Base-by-base conservation (phyloP, 805 yeast genomes). In the Ogataea corticis region DNA sequence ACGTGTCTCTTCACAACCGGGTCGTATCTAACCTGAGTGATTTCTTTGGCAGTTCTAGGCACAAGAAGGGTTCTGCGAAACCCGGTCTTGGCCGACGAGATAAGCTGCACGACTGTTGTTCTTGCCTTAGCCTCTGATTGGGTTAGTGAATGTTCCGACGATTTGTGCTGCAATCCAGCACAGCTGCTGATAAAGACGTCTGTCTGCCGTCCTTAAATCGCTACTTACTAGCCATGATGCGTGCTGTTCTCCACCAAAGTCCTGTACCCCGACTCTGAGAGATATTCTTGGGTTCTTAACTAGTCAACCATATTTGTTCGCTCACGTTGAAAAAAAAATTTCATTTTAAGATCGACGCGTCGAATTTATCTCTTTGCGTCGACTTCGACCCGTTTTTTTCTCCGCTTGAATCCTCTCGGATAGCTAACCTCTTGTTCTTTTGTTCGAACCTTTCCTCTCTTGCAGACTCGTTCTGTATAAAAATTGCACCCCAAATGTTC, bases 81-180 rank as follows among this genome's bases (percentile, higher is more conserved):
- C 1, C 98, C 98, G 1, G 98, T 91, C 56, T 85, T 80, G 14
- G 97, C 98, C 2, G 94, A 77, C 1, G 98, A 92, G 2, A 91
- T 72, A 51, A 92, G 77, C 66, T 89, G 88, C 46, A 92, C 85
- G 61, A 91, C 82, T 3, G 96, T 85, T 55, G 82, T 82, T 60
- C 90, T 82, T 19, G 87, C 76, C 68, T 87, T 87, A 36, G 85
- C 82, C 66, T 85, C 77, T 63, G 49, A 54, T 13, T 11, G 31
- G 15, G 52, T 47, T 45, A 48, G 51, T 33, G 9, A n/a, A n/a
- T n/a, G n/a, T n/a, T n/a, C n/a, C n/a, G n/a, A n/a, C n/a, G n/a
- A n/a, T n/a, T n/a, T n/a, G n/a, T n/a, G n/a, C n/a, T n/a, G n/a
- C n/a, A n/a, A n/a, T n/a, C n/a, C n/a, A n/a, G n/a, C n/a, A n/a